Evolutionary conservation across 805 yeast genomes (phyloP).

Genomic region (Ogataea zsoltii): DNA sequence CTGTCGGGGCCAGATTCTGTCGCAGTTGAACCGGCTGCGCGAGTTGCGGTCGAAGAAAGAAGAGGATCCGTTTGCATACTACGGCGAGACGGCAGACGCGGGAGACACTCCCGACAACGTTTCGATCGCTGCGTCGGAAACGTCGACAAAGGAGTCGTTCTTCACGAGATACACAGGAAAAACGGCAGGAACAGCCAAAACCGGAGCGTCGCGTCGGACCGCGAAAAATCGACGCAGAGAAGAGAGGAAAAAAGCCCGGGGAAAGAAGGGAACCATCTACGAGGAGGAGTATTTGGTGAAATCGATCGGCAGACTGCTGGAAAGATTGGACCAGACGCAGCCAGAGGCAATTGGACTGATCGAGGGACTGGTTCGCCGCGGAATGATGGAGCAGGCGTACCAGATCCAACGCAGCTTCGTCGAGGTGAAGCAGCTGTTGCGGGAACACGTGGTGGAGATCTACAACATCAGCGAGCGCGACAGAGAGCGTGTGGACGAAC

Average conservation of each 20-base stretch:
- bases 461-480: conserved; percentile 81
- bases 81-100: conserved; percentile 60
- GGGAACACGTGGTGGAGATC: conserved; percentile 69
- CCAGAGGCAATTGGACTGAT: conserved; percentile 73
- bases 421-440: conserved; percentile 55
- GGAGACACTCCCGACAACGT: conserved; percentile 89
- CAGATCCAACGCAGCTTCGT: conserved; percentile 70
- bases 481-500: conserved; percentile 84
- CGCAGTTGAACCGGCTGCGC: conserved; percentile 81
- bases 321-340: conserved; percentile 71
- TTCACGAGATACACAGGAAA: conserved; percentile 96
- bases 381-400: conserved; percentile 75
- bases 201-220: conserved; percentile 92
- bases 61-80: conserved; percentile 83
- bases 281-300: conserved; percentile 93
- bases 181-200: conserved; percentile 92
- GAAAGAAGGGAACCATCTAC: conserved; percentile 95
- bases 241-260: conserved; percentile 93
- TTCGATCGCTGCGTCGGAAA: conserved; percentile 91
- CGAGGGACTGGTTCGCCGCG: conserved; percentile 73
- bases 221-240: conserved; percentile 91
- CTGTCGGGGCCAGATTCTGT: conserved; percentile 78
- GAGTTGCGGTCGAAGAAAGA: conserved; percentile 82
- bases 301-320: conserved; percentile 85
- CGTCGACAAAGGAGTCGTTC: conserved; percentile 89